Conservation (phyloP, 148 eudicot species). For the Arbutus unedo region DNA sequence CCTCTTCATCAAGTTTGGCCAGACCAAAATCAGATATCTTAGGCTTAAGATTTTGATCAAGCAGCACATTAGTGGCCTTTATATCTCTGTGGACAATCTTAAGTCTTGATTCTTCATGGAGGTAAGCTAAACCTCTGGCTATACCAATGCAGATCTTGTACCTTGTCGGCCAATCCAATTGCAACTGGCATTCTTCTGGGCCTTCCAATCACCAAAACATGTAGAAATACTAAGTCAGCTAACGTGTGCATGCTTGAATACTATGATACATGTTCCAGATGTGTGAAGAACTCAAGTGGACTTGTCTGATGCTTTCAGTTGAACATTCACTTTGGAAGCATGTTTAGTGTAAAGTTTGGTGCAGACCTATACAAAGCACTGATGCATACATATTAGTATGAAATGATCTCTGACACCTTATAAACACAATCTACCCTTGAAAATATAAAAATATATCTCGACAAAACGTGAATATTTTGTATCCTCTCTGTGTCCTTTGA, state of each 20-base stretch:
- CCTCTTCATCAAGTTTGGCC: slow-evolving; percentile 46
- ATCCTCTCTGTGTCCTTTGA: too few species aligned
- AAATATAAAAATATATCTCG: too few species aligned
- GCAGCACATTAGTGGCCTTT: slow-evolving; percentile 27
- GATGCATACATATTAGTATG: too few species aligned
- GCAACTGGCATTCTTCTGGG: slow-evolving; percentile 23
- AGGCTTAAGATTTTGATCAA: slow-evolving; percentile 40
- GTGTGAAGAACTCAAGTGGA: too few species aligned
- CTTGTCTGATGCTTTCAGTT: too few species aligned
- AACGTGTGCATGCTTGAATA: background rate
- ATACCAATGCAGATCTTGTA: slow-evolving; percentile 35
- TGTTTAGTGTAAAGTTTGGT: too few species aligned
- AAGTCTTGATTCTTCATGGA: slow-evolving; percentile 46
- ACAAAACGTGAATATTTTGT: too few species aligned
- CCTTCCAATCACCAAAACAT: slow-evolving; percentile 18
- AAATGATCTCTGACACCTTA: too few species aligned
- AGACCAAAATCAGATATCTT: slow-evolving; percentile 48
- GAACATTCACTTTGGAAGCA: too few species aligned
- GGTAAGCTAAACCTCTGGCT: slow-evolving; percentile 43
- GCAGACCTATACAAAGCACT: too few species aligned
- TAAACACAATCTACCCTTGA: too few species aligned
- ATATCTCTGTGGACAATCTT: slow-evolving; percentile 47
- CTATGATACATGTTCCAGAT: background rate
- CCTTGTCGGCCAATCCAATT: slow-evolving; percentile 38
- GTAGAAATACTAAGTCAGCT: background rate